Base-by-base conservation (phyloP, 805 yeast genomes). In the Tetrapisispora pingtungensis region DNA sequence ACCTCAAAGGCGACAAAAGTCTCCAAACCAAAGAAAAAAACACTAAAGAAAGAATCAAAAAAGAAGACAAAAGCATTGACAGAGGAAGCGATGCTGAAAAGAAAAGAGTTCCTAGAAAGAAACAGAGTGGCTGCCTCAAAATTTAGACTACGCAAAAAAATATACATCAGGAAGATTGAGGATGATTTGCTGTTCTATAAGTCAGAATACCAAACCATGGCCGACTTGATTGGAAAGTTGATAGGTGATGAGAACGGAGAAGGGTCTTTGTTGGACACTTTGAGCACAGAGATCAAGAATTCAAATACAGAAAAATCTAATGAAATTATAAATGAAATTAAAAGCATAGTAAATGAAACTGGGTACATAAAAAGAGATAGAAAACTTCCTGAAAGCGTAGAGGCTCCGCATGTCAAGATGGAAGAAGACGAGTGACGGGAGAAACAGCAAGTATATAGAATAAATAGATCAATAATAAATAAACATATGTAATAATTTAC, bases 111-210 rank as follows among this genome's bases (percentile, higher is more conserved):
- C 56, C 65, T 93, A 51, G 98, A 93, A 60, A 73, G 97, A 50
- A 93, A 93, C 63, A 73, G 98, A 46, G 78, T 93, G 10, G 98
- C 98, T 0, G 98, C 98, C 0, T 79, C 93, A 20, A 89, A 88
- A 60, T 93, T 97, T 69, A 77, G 98, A 47, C 95, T 85, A 64
- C 76, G 97, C 46, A 93, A 93, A 71, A 93, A 93, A 68, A 87
- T 85, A 59, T 81, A 83, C 71, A 75, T 88, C 30, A 80, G 77
- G 46, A 83, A 81, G 53, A 81, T 93, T 77, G 94, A 88, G 60
- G 77, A 73, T 39, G 94, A 88, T 59, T 71, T 87, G 43, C 73
- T 78, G 36, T 80, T 75, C 54, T 86, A 80, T 59, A 72, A 84
- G 15, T 62, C 71, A 10, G 89, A 88, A 49, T 87, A 84, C 62